Evolutionary conservation across 192 early-diverging fungal species (phyloP), one percentile per base, ranked within the genome.

Genomic region (Coemansia sp.): DNA sequence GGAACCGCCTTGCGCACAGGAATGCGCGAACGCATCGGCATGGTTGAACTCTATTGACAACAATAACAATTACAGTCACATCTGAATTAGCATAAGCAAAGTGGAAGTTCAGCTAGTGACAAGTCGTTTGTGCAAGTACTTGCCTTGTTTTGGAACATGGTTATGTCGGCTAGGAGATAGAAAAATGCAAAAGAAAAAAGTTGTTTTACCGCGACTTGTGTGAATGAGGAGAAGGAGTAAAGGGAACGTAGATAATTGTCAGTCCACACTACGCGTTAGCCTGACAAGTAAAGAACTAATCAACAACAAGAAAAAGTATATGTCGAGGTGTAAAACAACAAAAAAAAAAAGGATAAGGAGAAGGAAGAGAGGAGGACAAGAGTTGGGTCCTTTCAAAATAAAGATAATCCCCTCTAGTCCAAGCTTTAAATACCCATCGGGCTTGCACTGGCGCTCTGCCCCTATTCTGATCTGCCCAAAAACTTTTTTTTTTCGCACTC

Each of bases 121-220:
- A 7, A 8, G 18, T 47, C 6, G 18, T 6, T n/a, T 47, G 30
- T 32, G 53, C 53, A n/a, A 43, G n/a, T 56, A 56, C 12, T 27
- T 70, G 65, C 76, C 71, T 76, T 82, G 69, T 77, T 82, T 50
- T 82, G 80, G 53, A 81, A 81, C 78, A 81, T 81, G 37, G 20
- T 34, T 22, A 27, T 41, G 59, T 43, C 34, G 34, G 34, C 9
- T 9, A 13, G 1, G 16, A 13, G 29, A 55, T 29, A 30, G 13
- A 56, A 35, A 35, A 35, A 35, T 56, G 53, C 53, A 56, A 56
- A 56, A 16, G 53, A 34, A 12, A 20, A 20, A 43, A 43, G 41
- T 18, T 9, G 18, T 7, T 47, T 22, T 20, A 20, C n/a, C 45
- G n/a, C 45, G 22, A n/a, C 45, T 18, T 18, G 5, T 20, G 45